Base-by-base conservation (phyloP, 2,329 filamentous ascomycete genomes). In the Septoria linicola region DNA sequence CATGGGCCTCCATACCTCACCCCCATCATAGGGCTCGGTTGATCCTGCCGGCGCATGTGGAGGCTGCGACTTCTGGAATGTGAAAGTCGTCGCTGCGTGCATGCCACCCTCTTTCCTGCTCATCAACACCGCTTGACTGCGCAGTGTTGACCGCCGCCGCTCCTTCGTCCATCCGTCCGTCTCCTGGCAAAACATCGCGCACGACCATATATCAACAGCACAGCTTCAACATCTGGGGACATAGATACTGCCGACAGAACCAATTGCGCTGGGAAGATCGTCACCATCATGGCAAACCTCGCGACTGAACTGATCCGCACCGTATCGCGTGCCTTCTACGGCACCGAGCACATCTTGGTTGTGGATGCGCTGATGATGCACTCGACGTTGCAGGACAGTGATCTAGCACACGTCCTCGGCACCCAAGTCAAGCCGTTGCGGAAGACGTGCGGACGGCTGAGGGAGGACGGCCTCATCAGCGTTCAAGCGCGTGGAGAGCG, bases 281-380 rank as follows among this genome's bases (percentile, higher is more conserved):
- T 13, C 37, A 16, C 58, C 60, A 66, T 57, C 62, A 75, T 73
- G 70, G 72, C 66, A 53, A 82, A 87, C 69, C 78, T 85, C 59
- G 83, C 83, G 48, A 82, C 90, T 69, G 85, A 85, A 34, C 83
- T 97, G 59, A 83, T 97, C 65, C 88, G 91, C 71, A 93, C 85
- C 47, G 88, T 90, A 32, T 86, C 84, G 65, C 87, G 90, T 68
- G 85, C 88, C 50, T 95, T 96, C 74, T 95, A 93, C 72, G 81
- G 88, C 59, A 89, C 87, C 30, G 87, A 89, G 64, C 86, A 93
- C 65, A 85, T 93, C 56, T 79, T 95, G 40, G 83, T 91, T 47
- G 75, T 93, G 62, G 87, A 95, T 75, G 88, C 90, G 57, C 80
- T 90, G 54, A 81, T 87, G 66, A 82, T 84, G 52, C 86, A 89